Evolutionary conservation across 2,329 filamentous ascomycete species (phyloP), one percentile per base, ranked within the genome.

Genomic region (Beauveria bassiana): DNA sequence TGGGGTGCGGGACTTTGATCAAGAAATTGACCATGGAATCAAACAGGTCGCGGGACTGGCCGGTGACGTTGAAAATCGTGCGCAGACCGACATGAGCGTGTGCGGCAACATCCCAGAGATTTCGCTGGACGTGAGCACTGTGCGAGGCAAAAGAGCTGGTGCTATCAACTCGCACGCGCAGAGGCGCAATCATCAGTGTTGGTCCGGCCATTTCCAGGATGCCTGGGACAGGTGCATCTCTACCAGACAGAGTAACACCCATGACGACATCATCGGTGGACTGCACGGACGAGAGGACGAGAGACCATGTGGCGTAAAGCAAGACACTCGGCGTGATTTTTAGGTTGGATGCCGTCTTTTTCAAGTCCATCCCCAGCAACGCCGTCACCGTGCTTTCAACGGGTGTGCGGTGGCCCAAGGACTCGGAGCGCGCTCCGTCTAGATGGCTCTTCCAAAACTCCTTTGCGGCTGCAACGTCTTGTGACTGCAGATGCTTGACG

Each of bases 131-230:
- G 8, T 20, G n/a, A 10, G 42, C 42, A 18, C 42, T n/a, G 18
- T 43, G 42, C 42, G 42, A 18, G 7, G 7, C 42, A 20, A 43
- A 43, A 43, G 42, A 20, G 42, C 18, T 20, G 9, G 18, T 43
- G 7, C 42, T 10, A 20, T 43, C 42, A 20, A 43, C 18, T 43
- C n/a, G 42, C 42, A 43, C 42, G 18, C 42, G 22, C 6, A 69
- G 71, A 12, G 66, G 65, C 0, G 64, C 64, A 2, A 61, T 65
- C 14, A 63, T 64, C 42, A 67, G 59, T 0, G 61, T 63, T 38
- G 65, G 65, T 3, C 66, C 66, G 26, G 64, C 63, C 47, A 59
- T 53, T 38, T 31, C 42, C 26, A 62, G 26, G 12, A 68, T 65
- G 2, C 59, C 63, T 18, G 52, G 28, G 0, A 68, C 61, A 7